Base-by-base conservation (phyloP, 345 rosid genomes). In the Chamaenerion angustifolium region DNA sequence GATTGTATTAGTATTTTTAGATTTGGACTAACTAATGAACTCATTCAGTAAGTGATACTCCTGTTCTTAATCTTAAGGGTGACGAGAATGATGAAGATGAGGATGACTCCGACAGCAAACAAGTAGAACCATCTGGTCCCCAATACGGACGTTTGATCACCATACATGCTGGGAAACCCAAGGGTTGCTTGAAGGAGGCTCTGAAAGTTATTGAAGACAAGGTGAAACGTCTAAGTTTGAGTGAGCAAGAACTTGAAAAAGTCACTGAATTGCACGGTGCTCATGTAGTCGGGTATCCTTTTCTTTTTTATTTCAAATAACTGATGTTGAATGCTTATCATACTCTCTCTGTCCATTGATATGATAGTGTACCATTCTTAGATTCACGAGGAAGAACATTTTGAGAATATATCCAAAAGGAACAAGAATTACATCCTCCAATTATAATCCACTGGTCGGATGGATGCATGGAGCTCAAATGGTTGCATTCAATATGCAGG, bases 381-480 rank as follows among this genome's bases (percentile, higher is more conserved):
- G 95, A 74, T 92, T 92, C 66, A 80, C 96, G 0, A 93, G 82
- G 68, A 60, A 67, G 64, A 80, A 92, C 54, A 75, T 92, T 48
- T 65, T 87, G 16, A 72, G 98, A 64, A 67, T 92, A 50, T 92
- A 92, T 48, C 98, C 98, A 0, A 92, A 87, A 67, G 96, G 95
- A 42, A 84, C 71, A 43, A 75, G 96, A 59, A 68, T 92, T 45
- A 61, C 74, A 59, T 92, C 98, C 12, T 80, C 98, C 19, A 92
- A 92, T 66, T 92, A 76, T 64, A 77, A 87, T 58, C 96, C 98
- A 4, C 73, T 74, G 18, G 55, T 80, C 10, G 96, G 95, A 35
- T 92, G 98, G 98, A 82, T 73, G 69, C 96, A 87, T n/a, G 96
- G 98, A 21, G 96, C 98, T 52, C 98, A 92, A 69, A 92, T 92